Evolutionary conservation across 2,329 filamentous ascomycete species (phyloP), one percentile per base, ranked within the genome.

Genomic region (Hortaea werneckii): DNA sequence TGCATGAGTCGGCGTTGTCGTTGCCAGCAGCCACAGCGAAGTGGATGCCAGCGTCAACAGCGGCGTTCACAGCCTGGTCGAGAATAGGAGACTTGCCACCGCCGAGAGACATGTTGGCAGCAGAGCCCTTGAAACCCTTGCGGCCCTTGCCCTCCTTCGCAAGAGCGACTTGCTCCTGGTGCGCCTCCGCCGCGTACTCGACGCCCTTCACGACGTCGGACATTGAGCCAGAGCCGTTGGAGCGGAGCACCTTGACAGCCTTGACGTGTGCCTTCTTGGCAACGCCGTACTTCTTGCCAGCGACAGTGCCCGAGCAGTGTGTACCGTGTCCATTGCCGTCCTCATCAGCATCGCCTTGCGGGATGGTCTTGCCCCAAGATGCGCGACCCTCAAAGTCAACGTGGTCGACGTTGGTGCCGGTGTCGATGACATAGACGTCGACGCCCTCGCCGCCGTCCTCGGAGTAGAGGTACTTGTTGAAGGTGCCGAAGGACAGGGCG

Each of bases 241-340:
- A 95, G 66, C 85, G 82, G 59, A 98, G 85, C 37, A 98, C 92
- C 83, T 98, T 98, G 76, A 98, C 89, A 55, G 92, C 92, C 64
- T 94, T 89, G 68, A 98, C 76, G 59, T 87, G 82, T 65, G 94
- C 92, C 80, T 96, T 95, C 83, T 98, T 98, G 67, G 92, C 90
- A 54, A 98, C 92, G 79, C 92, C 92, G 66, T 95, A 98, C 77
- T 95, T 95, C 81, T 92, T 94, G 66, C 94, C 92, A 55, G 86
- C 92, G 61, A 98, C 83, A 52, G 94, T 98, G 60, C 92, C 92
- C 54, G 92, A 96, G 82, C 92, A 98, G 78, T 98, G 92, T 62
- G 92, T 98, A 61, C 92, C 92, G 76, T 98, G 92, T 52, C 92
- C 92, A 62, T 98, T 98, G 68, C 92, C 92, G 72, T 98, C 92